Conservation (phyloP, 2,329 filamentous ascomycete genomes). For the Colletotrichum truncatum region DNA sequence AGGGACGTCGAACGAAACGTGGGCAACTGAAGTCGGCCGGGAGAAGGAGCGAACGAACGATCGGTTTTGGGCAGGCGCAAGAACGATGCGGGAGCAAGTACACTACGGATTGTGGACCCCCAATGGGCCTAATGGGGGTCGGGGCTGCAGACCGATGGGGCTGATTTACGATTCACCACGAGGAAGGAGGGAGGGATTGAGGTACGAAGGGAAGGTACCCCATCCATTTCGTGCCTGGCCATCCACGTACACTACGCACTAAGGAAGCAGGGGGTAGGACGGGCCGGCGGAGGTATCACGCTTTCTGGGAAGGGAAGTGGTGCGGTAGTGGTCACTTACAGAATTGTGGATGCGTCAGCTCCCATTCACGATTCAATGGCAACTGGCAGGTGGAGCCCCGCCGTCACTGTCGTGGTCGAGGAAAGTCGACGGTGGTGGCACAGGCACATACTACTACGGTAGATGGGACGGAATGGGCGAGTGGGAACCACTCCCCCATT, state of each 20-base stretch:
- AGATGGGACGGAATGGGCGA: background rate
- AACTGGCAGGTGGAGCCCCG: conserved; percentile 9
- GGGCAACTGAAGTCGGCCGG: conserved; percentile 31
- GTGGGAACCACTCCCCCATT: conserved; percentile 8
- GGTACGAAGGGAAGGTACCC: background rate
- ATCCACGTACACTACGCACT: conserved; percentile 1
- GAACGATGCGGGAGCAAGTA: conserved; percentile 2
- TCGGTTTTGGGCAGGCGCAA: background rate
- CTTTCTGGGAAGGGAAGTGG: conserved; percentile 24
- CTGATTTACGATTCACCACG: conserved; percentile 29
- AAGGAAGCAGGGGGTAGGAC: conserved; percentile 12
- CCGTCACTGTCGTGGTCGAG: background rate
- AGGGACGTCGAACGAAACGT: conserved; percentile 22
- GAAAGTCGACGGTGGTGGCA: background rate
- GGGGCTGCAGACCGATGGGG: conserved; percentile 15
- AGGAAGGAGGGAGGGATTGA: conserved; percentile 9
- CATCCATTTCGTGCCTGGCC: background rate
- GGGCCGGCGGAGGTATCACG: conserved; percentile 23
- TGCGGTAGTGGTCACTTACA: background rate
- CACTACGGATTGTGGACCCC: conserved; percentile 18
- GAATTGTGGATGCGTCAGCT: background rate
- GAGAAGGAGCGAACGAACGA: conserved; percentile 14
- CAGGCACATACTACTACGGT: too few relatives aligned
- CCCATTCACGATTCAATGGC: background rate
- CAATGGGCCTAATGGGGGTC: too few relatives aligned